These are phyloP conservation scores for Cladophialophora bantiana DNA, from an alignment of 2,329 filamentous ascomycete genomes.

Conservation along the genomic window DNA sequence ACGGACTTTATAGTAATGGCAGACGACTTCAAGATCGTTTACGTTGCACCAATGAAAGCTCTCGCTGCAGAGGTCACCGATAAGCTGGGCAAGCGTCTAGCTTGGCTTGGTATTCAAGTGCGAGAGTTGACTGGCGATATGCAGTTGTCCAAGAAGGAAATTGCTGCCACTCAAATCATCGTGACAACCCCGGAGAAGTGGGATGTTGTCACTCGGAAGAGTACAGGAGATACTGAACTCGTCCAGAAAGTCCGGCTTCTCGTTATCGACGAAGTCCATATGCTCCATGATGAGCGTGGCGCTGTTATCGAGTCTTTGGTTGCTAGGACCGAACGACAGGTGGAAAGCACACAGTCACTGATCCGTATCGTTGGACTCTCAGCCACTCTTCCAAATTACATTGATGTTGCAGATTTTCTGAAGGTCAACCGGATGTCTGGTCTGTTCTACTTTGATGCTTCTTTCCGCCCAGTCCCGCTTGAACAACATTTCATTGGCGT, in stretches of 20 bases:
- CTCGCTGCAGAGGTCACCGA: slow-evolving; percentile 94
- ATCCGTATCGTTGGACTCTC: slow-evolving; percentile 96
- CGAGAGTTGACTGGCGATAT: slow-evolving; percentile 97
- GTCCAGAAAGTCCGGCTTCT: slow-evolving; percentile 95
- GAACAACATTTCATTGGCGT: slow-evolving; percentile 98
- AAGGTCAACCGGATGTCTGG: slow-evolving; percentile 93
- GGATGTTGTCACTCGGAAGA: slow-evolving; percentile 97
- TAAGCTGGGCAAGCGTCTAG: slow-evolving; percentile 87
- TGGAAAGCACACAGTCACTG: slow-evolving; percentile 95
- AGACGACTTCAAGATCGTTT: slow-evolving; percentile 97
- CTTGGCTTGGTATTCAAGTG: slow-evolving; percentile 91
- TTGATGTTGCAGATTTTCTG: slow-evolving; percentile 95
- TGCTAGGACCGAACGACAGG: slow-evolving; percentile 91
- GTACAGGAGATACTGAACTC: slow-evolving; percentile 94
- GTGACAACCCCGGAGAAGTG: slow-evolving; percentile 99
- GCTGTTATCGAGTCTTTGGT: slow-evolving; percentile 96
- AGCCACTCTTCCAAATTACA: slow-evolving; percentile 93
- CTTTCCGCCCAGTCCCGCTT: slow-evolving; percentile 92
- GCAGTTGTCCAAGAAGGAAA: slow-evolving; percentile 96
- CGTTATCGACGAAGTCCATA: slow-evolving; percentile 98
- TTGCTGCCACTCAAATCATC: slow-evolving; percentile 95
- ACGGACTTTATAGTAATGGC: slow-evolving; percentile 81
- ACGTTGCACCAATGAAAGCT: slow-evolving; percentile 98
- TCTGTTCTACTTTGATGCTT: slow-evolving; percentile 95
- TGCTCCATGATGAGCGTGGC: slow-evolving; percentile 97